phyloP scores from a whole-genome alignment of 768 basidiomycete species.

The Mycena polygramma region DNA sequence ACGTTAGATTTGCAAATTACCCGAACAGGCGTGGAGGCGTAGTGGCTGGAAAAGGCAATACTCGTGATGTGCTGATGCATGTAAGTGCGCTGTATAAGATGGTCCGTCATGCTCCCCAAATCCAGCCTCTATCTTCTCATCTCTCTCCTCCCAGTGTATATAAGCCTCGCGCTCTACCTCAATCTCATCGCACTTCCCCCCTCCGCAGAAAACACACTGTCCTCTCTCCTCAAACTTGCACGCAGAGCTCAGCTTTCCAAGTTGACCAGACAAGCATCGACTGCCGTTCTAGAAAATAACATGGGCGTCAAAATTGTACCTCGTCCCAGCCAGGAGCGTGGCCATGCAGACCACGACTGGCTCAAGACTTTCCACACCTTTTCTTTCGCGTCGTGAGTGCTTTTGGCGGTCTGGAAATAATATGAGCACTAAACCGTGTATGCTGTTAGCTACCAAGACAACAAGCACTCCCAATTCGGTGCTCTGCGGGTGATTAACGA shows the following conservation, averaged over 20 bases:
- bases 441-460: conserved; percentile 25
- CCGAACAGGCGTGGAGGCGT: conserved; percentile 30
- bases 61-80: conserved; percentile 30
- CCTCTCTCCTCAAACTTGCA: conserved; percentile 53
- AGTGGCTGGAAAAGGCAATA: conserved; percentile 32
- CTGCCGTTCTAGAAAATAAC: conserved; percentile 23
- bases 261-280: conserved; percentile 47
- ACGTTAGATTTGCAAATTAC: neutral
- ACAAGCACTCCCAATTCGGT: conserved; percentile 61
- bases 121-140: conserved; percentile 52
- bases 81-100: conserved; percentile 12
- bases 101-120: conserved; percentile 53
- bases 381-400: conserved; percentile 75
- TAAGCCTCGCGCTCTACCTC: conserved; percentile 54
- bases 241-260: conserved; percentile 26
- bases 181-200: conserved; percentile 45
- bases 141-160: conserved; percentile 55
- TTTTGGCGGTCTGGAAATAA: conserved; percentile 25
- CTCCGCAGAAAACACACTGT: conserved; percentile 49
- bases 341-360: conserved; percentile 87
- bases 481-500: conserved; percentile 92
- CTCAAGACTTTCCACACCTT: conserved; percentile 91
- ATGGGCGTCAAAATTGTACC: conserved; percentile 55
- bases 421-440: conserved; percentile 11
- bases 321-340: conserved; percentile 74